Base-by-base conservation (phyloP, 345 rosid genomes). In the Lepidium africanum region DNA sequence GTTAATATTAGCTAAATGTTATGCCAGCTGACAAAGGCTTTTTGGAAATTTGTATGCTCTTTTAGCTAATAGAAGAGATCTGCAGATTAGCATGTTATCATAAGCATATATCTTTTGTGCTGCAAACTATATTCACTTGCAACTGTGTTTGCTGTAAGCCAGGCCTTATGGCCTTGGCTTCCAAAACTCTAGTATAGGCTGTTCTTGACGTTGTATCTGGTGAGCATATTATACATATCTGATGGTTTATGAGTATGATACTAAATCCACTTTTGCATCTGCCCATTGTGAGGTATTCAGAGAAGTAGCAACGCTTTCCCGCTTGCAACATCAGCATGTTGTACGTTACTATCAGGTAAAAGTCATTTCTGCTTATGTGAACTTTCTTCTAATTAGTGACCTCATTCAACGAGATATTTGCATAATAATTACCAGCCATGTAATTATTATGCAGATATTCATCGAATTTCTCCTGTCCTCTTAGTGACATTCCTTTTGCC, bases 291-390 rank as follows among this genome's bases (percentile, higher is more conserved):
- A 78, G 77, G 42, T 84, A 46, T 73, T 75, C 77, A 93, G 98
- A 85, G 98, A 93, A 81, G 98, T 93, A 67, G 90, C 97, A 9
- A 93, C 98, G 40, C 96, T 93, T 66, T 88, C 98, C 6, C 98
- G 97, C 43, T 83, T 93, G 81, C 97, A 93, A 65, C 98, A 93
- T 88, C 96, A 82, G n/a, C 98, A 93, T 82, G 97, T 93, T 59
- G 98, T 93, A 53, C 98, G 98, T 40, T 93, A 93, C 78, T 93
- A 90, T 85, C 98, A 93, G 92, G 98, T 93, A 49, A 63, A 71
- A 3, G 43, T 40, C 33, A 50, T 64, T 63, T 50, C 32, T 59
- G 16, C 30, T 62, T 37, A 33, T 46, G 47, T 60, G 47, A 67
- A 58, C 51, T 46, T 78, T 54, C 62, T 72, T 72, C 54, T 35